phyloP scores from a whole-genome alignment of 169 alveolate genomes.

The Eimeria falciformis region DNA sequence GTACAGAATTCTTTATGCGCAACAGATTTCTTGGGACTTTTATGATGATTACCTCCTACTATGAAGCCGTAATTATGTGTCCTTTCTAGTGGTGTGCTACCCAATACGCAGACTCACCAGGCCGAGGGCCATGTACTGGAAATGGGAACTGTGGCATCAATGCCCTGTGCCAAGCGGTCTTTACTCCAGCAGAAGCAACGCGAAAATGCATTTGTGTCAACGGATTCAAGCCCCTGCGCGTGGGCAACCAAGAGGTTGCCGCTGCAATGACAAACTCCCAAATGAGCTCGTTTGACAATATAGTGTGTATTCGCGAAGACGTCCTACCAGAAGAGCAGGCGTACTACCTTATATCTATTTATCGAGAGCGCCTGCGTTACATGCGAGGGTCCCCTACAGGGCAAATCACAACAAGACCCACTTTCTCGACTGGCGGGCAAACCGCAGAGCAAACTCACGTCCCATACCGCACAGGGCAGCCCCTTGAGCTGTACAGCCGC shows the following conservation, averaged over 20 bases:
- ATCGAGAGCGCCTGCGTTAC: conserved; percentile 61
- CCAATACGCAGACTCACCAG: conserved; percentile 52
- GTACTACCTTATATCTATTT: conserved; percentile 48
- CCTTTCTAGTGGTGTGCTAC: background rate
- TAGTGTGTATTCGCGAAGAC: conserved; percentile 66
- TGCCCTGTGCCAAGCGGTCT: conserved; percentile 71
- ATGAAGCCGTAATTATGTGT: background rate
- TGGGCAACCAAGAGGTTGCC: conserved; percentile 42
- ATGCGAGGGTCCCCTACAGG: conserved; percentile 42
- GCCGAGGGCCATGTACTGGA: conserved; percentile 71
- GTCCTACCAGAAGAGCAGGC: conserved; percentile 64
- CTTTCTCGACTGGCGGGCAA: background rate
- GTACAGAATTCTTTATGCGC: too few species aligned
- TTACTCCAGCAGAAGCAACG: conserved; percentile 45
- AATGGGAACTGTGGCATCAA: conserved; percentile 76
- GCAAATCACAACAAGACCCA: background rate
- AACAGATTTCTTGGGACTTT: too few species aligned
- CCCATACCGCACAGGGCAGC: background rate
- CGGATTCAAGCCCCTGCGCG: conserved; percentile 69
- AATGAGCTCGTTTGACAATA: conserved; percentile 68
- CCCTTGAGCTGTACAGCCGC: background rate
- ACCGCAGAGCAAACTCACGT: conserved; percentile 4
- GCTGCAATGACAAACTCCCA: conserved; percentile 60
- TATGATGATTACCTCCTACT: background rate
- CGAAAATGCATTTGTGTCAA: conserved; percentile 51